These are phyloP conservation scores for Detonula confervacea DNA, from an alignment of 352 stramenopile genomes.

Conservation along the genomic window DNA sequence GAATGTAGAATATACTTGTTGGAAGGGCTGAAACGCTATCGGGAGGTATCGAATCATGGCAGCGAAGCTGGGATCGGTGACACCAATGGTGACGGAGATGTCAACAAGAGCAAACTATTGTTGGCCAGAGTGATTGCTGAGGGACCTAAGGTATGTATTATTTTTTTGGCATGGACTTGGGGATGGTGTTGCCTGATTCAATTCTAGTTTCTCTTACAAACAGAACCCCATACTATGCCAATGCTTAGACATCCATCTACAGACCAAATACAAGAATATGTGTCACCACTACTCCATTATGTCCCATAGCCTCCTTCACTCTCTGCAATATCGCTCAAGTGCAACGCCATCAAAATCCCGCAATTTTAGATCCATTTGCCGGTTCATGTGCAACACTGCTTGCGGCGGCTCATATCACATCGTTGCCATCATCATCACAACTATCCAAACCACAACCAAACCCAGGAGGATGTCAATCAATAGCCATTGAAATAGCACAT, in stretches of 20 bases:
- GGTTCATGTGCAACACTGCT: conserved; percentile 75
- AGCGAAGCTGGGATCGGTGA: neutral
- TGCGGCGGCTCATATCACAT: conserved; percentile 68
- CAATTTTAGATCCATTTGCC: conserved; percentile 78
- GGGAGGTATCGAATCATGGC: neutral
- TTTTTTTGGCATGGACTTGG: too few relatives aligned
- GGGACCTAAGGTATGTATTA: conserved; percentile 63
- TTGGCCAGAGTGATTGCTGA: conserved; percentile 63
- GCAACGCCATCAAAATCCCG: conserved; percentile 23
- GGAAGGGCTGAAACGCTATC: conserved; percentile 55
- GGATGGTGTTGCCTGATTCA: too few relatives aligned
- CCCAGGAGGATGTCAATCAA: too few relatives aligned
- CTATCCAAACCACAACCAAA: too few relatives aligned
- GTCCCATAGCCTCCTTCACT: conserved; percentile 72
- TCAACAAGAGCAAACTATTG: too few relatives aligned
- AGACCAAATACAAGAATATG: conserved; percentile 78
- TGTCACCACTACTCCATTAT: conserved; percentile 77
- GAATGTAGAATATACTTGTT: conserved; percentile 80
- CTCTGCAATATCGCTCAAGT: conserved; percentile 78
- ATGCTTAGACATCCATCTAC: conserved; percentile 58
- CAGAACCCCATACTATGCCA: too few relatives aligned
- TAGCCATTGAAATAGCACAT: too few relatives aligned
- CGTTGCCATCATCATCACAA: neutral
- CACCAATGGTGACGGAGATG: too few relatives aligned
- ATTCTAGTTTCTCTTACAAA: too few relatives aligned